Evolutionary conservation across 192 early-diverging fungal genomes (phyloP), one percentile per base, ranked within the genome.

Genomic region (Backusella westeae): DNA sequence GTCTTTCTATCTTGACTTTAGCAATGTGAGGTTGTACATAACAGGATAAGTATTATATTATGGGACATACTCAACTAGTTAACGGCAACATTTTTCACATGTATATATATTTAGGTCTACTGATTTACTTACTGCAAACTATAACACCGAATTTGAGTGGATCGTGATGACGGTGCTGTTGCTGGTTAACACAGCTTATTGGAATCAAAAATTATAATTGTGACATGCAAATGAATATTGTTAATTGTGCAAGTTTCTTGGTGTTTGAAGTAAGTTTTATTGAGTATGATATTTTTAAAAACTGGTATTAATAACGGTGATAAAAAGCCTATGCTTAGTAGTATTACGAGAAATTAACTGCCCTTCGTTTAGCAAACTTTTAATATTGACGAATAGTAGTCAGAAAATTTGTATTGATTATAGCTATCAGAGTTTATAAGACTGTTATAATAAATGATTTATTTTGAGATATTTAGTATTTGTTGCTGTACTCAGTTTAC

Each of bases 1-100:
- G 69, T 44, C 69, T 70, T 70, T 70, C 69, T 46, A 46, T 29
- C 36, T 44, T 70, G 41, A 44, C 26, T 70, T 70, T 70, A 42
- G 69, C 23, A 70, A 70, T 26, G 26, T 67, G 66, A 67, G 35
- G 66, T 19, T 1, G 17, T 67, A 44, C 1, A 70, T 70, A 44
- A 29, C 69, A 70, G 10, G 0, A 5, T 70, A 70, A 70, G 69
- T 46, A 44, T 70, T 34, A 35, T n/a, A 44, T 44, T 29, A 29
- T 29, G 26, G 0, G 34, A 67, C 19, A 67, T 67, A 67, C 15
- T 35, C 66, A 1, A 36, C 3, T 67, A 44, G 5, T 41, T 70
- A 70, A 44, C 10, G 1, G 38, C 41, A 39, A 34, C 26, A 6
- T 17, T 34, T 12, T 3, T 1, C 26, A 29, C 26, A 67, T 67